These are phyloP conservation scores for Plectranthus barbatus DNA, from an alignment of 257 asterid species.

Conservation along the genomic window DNA sequence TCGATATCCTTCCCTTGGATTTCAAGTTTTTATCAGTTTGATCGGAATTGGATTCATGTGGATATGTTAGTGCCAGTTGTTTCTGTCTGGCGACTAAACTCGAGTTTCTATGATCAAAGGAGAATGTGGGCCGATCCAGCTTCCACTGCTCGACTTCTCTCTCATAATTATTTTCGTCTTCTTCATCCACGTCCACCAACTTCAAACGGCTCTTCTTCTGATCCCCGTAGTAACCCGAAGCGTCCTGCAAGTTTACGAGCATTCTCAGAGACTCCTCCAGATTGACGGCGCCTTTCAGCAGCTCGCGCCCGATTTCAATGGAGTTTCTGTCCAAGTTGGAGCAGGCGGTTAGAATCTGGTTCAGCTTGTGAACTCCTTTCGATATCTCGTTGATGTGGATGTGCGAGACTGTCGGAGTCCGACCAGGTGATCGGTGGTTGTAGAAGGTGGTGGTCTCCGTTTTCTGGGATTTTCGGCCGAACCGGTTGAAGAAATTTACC, in stretches of 20 bases:
- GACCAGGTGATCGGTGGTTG: conserved; percentile 16
- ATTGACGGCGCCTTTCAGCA: conserved; percentile 73
- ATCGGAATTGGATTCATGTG: conserved; percentile 24
- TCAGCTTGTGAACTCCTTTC: conserved; percentile 66
- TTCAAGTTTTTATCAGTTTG: no score
- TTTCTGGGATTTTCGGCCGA: conserved; percentile 48
- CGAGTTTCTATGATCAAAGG: conserved; percentile 55
- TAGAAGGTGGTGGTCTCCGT: no score
- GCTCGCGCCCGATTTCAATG: conserved; percentile 61
- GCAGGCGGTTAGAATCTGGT: conserved; percentile 58
- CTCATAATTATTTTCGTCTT: conserved; percentile 32
- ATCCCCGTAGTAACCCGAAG: conserved; percentile 29
- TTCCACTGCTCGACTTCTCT: conserved; percentile 41
- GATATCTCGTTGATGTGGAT: conserved; percentile 65
- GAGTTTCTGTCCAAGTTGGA: conserved; percentile 55
- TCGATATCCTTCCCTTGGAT: conserved; percentile 68
- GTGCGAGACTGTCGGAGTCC: conserved; percentile 41
- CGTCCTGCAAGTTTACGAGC: conserved; percentile 67
- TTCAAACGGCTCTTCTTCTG: conserved; percentile 42
- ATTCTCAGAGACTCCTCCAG: conserved; percentile 75
- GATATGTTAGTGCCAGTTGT: conserved; percentile 37
- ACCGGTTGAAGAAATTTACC: conserved; percentile 54
- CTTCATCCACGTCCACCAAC: conserved; percentile 67
- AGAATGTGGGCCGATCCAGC: conserved; percentile 65
- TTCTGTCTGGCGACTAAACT: no score